These are phyloP conservation scores for Trichophyton mentagrophytes DNA, from an alignment of 2,329 filamentous ascomycete species.

Conservation along the genomic window DNA sequence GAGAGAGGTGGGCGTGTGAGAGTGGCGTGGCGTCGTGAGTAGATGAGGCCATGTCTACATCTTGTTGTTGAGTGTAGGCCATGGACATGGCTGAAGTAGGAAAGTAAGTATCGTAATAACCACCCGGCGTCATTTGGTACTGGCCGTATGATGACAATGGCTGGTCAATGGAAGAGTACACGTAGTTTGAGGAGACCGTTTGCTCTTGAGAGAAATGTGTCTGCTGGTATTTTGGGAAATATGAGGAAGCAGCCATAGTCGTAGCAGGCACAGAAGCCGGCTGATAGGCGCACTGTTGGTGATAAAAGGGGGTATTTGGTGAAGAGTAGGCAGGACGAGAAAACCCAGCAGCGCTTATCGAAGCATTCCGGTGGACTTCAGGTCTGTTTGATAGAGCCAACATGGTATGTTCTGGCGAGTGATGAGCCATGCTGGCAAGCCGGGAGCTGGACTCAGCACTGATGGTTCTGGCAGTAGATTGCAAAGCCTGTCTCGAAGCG, in stretches of 20 bases:
- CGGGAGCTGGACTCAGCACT: slow-evolving; percentile 59
- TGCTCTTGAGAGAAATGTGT: neutral
- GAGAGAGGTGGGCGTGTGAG: neutral
- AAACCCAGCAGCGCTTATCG: neutral
- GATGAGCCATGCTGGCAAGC: slow-evolving; percentile 10
- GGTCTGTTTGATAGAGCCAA: neutral
- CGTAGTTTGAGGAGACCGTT: neutral
- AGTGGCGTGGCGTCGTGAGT: neutral
- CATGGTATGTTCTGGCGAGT: neutral
- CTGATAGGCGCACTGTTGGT: neutral
- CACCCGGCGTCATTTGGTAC: neutral
- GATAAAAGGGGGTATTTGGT: neutral
- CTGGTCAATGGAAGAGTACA: neutral
- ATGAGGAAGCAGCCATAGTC: neutral
- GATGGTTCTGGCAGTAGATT: slow-evolving; percentile 12
- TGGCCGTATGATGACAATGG: neutral
- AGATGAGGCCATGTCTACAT: neutral
- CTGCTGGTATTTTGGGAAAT: neutral
- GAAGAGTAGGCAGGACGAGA: neutral
- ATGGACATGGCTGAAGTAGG: neutral
- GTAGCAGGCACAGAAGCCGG: neutral
- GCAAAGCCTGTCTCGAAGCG: slow-evolving; percentile 2
- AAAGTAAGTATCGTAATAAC: neutral
- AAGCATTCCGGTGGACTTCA: neutral
- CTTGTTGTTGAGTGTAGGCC: neutral